Evolutionary conservation across 768 basidiomycete genomes (phyloP).

Genomic region (Serendipita sp.): DNA sequence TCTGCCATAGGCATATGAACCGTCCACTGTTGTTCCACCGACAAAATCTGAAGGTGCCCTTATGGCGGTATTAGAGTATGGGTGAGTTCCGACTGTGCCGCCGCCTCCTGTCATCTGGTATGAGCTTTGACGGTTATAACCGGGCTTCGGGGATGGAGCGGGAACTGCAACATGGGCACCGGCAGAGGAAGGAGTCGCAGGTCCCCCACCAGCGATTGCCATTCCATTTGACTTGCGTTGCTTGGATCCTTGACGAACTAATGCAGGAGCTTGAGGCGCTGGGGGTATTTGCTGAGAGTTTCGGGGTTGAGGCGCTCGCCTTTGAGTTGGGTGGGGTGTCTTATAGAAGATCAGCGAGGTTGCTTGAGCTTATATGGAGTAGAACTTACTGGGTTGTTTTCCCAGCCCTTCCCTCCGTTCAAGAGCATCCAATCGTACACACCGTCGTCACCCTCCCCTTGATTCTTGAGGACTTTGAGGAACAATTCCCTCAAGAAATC

Average conservation of each 20-base stretch:
- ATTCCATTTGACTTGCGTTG: conserved; percentile 35
- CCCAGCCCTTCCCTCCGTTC: conserved; percentile 92
- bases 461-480: conserved; percentile 82
- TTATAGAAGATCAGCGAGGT: not conserved
- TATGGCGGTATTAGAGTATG: conserved; percentile 45
- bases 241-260: conserved; percentile 63
- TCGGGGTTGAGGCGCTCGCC: conserved; percentile 19
- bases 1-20: conserved; percentile 52
- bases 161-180: conserved; percentile 64
- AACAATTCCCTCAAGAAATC: conserved; percentile 94
- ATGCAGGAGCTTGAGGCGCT: conserved; percentile 58
- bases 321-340: not conserved
- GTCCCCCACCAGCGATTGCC: conserved; percentile 34
- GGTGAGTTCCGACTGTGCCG: conserved; percentile 33
- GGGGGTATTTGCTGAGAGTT: conserved; percentile 21
- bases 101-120: conserved; percentile 13
- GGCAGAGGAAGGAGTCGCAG: conserved; percentile 49
- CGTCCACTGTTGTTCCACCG: conserved; percentile 29
- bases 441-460: conserved; percentile 80
- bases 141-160: conserved; percentile 26
- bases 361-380: not conserved
- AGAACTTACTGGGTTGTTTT: conserved; percentile 47
- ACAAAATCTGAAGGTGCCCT: conserved; percentile 45
- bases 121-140: conserved; percentile 28
- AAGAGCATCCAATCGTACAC: conserved; percentile 93